Evolutionary conservation across 192 early-diverging fungal species (phyloP).

Genomic region (Thamnidium elegans): DNA sequence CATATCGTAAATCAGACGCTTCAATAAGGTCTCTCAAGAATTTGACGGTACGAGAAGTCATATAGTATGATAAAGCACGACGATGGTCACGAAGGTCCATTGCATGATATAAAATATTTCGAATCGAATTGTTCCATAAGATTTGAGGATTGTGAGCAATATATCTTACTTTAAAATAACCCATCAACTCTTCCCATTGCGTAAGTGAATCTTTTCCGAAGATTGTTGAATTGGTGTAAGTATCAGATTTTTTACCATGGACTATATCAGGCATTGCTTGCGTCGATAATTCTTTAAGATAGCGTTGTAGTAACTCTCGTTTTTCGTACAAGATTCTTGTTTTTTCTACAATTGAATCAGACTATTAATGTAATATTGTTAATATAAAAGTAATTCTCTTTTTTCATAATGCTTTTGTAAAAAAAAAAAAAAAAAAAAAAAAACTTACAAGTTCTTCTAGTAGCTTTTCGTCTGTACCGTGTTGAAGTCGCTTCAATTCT

Average conservation of each 20-base stretch:
- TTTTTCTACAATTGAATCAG: constrained; percentile 53
- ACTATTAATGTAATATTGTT: constrained; percentile 34
- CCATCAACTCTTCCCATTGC: constrained; percentile 39
- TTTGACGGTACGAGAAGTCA: constrained; percentile 77
- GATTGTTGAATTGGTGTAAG: constrained; percentile 24
- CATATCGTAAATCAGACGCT: constrained; percentile 3
- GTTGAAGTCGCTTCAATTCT: constrained; percentile 38
- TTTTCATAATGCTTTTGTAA: constrained; percentile 11
- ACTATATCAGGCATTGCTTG: constrained; percentile 25
- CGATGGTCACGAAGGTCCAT: constrained; percentile 67
- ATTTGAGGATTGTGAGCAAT: constrained; percentile 82
- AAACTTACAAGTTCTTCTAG: constrained; percentile 13
- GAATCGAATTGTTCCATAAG: constrained; percentile 82
- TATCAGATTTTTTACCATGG: background rate
- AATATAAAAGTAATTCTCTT: background rate
- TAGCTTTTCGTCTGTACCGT: constrained; percentile 4
- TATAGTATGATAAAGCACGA: constrained; percentile 74
- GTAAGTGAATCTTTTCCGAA: constrained; percentile 35
- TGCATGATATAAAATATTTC: constrained; percentile 78
- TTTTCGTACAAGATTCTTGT: constrained; percentile 60
- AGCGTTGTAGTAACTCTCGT: constrained; percentile 49
- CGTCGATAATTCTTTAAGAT: constrained; percentile 28
- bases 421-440: too few relatives aligned
- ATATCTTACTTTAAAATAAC: constrained; percentile 67
- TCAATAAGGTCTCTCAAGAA: constrained; percentile 68